These are phyloP conservation scores for Colletotrichum sansevieriae DNA, from an alignment of 2,329 filamentous ascomycete species.

Conservation along the genomic window DNA sequence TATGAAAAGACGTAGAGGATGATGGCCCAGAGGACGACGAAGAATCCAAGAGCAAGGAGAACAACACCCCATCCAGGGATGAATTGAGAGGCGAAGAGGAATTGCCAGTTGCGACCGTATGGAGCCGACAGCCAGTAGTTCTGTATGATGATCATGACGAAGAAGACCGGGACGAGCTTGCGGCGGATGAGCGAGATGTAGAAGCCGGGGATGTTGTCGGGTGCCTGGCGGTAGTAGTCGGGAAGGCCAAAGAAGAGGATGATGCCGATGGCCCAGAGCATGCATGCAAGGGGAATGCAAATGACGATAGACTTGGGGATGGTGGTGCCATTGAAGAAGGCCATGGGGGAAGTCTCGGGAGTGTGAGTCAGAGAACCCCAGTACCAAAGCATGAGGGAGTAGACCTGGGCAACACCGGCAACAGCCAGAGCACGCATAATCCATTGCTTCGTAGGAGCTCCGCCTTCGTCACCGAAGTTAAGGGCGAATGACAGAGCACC, in stretches of 20 bases:
- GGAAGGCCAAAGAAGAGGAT: constrained; percentile 73
- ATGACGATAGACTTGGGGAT: constrained; percentile 57
- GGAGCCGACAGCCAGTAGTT: constrained; percentile 77
- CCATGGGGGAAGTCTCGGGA: constrained; percentile 34
- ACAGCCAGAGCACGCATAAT: constrained; percentile 76
- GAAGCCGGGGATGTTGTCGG: constrained; percentile 74
- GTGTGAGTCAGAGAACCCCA: constrained; percentile 61
- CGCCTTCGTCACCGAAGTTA: constrained; percentile 75
- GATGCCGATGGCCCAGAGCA: constrained; percentile 69
- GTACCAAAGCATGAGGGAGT: constrained; percentile 75
- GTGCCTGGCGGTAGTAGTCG: constrained; percentile 74
- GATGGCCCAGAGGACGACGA: constrained; percentile 66
- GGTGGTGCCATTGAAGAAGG: constrained; percentile 49
- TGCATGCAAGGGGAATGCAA: constrained; percentile 67
- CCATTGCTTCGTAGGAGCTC: constrained; percentile 73
- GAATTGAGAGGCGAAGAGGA: constrained; percentile 70
- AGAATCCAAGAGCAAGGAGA: constrained; percentile 68
- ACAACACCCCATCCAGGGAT: constrained; percentile 68
- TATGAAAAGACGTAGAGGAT: constrained; percentile 65
- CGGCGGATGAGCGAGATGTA: constrained; percentile 72
- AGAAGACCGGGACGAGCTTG: constrained; percentile 77
- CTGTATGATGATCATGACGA: constrained; percentile 72
- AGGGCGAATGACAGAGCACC: constrained; percentile 76
- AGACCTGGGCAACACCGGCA: constrained; percentile 76
- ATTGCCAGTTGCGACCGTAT: constrained; percentile 77